These are phyloP conservation scores for Viridothelium virens DNA, from an alignment of 495 filamentous ascomycete genomes.

Conservation along the genomic window DNA sequence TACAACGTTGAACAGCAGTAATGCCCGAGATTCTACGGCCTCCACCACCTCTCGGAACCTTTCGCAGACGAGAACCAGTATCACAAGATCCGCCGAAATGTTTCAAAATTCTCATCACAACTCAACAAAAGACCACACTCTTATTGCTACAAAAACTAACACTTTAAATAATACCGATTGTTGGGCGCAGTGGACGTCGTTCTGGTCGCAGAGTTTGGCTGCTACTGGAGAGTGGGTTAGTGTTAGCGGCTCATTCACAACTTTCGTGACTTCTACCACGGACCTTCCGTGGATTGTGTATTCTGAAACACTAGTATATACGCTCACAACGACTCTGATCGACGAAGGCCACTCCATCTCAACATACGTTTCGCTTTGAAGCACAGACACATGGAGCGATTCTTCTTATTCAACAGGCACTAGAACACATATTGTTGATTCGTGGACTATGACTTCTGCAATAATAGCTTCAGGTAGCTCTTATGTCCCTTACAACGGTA, in stretches of 20 bases:
- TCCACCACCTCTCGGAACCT: neutral
- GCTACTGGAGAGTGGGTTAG: neutral
- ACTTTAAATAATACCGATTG: neutral
- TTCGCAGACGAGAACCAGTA: neutral
- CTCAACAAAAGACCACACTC: neutral
- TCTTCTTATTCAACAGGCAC: neutral
- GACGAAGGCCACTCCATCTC: neutral
- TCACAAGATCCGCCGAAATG: neutral
- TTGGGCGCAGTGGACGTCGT: constrained; percentile 2
- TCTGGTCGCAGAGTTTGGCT: neutral
- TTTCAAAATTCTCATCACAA: neutral
- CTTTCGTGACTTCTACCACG: neutral
- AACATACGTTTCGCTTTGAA: neutral
- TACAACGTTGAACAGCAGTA: neutral
- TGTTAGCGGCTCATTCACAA: neutral
- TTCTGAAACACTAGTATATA: neutral
- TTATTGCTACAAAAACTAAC: neutral
- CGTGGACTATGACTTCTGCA: neutral
- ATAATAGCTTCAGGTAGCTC: neutral
- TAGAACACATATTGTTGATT: neutral
- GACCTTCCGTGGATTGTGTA: neutral
- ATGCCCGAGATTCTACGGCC: neutral
- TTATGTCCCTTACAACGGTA: neutral
- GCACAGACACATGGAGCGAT: neutral
- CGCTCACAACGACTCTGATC: neutral